Evolutionary conservation across 2,329 filamentous ascomycete genomes (phyloP), one percentile per base, ranked within the genome.

Genomic region (Magnaporthiopsis incrustans): DNA sequence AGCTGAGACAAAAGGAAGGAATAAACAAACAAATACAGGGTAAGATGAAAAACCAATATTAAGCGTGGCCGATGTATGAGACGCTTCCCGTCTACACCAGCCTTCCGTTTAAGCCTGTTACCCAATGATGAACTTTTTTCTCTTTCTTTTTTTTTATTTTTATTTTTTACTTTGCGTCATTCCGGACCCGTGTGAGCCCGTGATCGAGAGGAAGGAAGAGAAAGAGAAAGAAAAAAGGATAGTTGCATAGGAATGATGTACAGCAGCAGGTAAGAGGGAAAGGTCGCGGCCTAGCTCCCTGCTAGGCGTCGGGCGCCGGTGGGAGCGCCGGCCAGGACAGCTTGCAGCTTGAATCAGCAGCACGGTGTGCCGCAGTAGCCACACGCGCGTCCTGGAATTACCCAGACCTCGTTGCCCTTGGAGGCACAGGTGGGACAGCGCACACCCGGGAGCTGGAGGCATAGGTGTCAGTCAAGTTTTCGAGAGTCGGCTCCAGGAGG

Each of bases 331-430:
- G 38, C 15, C 22, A 4, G 14, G 7, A 15, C 38, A 5, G 27
- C 25, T 25, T 33, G 22, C n/a, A 27, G 27, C 25, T 25, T 33
- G 22, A 27, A 33, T 63, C 35, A 63, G 33, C 57, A 63, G 62
- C 62, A 63, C 22, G 62, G 62, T 26, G 68, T 70, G 38, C 68
- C 68, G 56, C 68, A 70, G 65, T 68, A 69, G 63, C 68, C 68
- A 60, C 68, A 70, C 38, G 68, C 68, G 18, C 68, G 68, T 63
- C 68, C 68, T 26, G 66, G 68, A 44, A 70, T 70, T 35, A 70
- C 68, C 68, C 68, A 70, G 57, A 70, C 68, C 61, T 70, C 68
- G 50, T 66, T 67, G 62, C 68, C 68, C 0, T 68, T 64, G 64
- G 69, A 65, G 62, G 67, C 67, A 26, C 68, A 70, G 22, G 62